Evolutionary conservation across 176 grass and related monocot genomes (phyloP).

Genomic region (Carex cristatella): DNA sequence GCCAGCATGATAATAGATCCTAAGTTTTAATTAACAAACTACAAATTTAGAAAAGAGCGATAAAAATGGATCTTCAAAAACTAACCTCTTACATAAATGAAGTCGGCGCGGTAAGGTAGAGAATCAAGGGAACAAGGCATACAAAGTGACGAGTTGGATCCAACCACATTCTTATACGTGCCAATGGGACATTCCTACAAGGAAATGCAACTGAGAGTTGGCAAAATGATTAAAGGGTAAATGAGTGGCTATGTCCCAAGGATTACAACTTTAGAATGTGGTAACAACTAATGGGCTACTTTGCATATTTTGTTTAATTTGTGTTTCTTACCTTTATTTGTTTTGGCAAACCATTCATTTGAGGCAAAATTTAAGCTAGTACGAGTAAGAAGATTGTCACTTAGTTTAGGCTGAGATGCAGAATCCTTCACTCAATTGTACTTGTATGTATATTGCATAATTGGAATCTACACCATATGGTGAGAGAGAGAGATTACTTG

Average conservation of each 20-base stretch:
- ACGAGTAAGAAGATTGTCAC: not conserved
- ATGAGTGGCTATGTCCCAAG: not conserved
- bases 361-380: not conserved
- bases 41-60: not conserved
- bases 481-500: not conserved
- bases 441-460: not conserved
- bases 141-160: constrained; percentile 87
- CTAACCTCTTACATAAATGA: constrained; percentile 93
- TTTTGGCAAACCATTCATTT: not conserved
- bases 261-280: not conserved
- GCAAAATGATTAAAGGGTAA: not conserved
- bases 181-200: constrained; percentile 96
- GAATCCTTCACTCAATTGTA: not conserved
- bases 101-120: constrained; percentile 83
- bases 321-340: not conserved
- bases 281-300: not conserved
- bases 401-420: not conserved
- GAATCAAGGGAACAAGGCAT: constrained; percentile 56
- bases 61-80: constrained; percentile 8
- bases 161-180: constrained; percentile 77
- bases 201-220: constrained; percentile 4
- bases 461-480: not conserved
- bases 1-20: not conserved
- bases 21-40: not conserved
- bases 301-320: not conserved